These are phyloP conservation scores for Beauveria australis DNA, from an alignment of 2,329 filamentous ascomycete species.

Conservation along the genomic window DNA sequence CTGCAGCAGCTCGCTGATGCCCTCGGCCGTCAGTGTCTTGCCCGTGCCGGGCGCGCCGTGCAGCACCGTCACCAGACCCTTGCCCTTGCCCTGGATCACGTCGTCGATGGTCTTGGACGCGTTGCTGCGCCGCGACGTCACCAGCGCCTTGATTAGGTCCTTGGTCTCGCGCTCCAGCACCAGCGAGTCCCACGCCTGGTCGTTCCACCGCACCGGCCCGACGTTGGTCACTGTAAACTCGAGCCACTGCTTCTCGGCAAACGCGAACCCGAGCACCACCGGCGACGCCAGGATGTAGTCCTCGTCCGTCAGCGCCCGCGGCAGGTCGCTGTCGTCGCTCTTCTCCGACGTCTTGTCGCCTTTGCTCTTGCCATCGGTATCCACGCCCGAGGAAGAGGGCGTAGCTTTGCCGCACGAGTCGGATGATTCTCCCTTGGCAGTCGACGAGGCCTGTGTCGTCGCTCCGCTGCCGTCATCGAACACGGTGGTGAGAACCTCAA, in stretches of 20 bases:
- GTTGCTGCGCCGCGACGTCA: conserved; percentile 77
- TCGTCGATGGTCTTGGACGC: conserved; percentile 76
- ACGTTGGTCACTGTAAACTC: conserved; percentile 77
- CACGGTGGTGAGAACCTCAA: conserved; percentile 43
- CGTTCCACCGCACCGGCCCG: conserved; percentile 76
- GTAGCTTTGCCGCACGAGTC: conserved; percentile 6
- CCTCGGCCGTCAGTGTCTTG: conserved; percentile 82
- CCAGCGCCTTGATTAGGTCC: conserved; percentile 64
- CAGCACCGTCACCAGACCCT: conserved; percentile 71
- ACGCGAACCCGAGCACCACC: conserved; percentile 78
- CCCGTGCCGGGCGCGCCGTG: conserved; percentile 82
- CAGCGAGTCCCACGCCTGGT: conserved; percentile 71
- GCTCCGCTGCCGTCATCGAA: conserved; percentile 29
- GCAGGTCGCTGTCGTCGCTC: conserved; percentile 16
- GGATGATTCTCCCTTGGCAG: conserved; percentile 13
- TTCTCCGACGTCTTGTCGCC: conserved; percentile 13
- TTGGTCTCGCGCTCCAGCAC: conserved; percentile 59
- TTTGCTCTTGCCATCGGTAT: neutral
- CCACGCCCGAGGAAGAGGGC: neutral
- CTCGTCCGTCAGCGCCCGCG: conserved; percentile 63
- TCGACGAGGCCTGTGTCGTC: conserved; percentile 7
- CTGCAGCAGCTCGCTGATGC: conserved; percentile 73
- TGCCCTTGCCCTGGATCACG: conserved; percentile 75
- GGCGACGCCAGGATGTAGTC: conserved; percentile 79
- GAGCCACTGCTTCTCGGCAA: conserved; percentile 83